Conservation (phyloP, 73 alveolate species). For the Uronychia setigera region DNA sequence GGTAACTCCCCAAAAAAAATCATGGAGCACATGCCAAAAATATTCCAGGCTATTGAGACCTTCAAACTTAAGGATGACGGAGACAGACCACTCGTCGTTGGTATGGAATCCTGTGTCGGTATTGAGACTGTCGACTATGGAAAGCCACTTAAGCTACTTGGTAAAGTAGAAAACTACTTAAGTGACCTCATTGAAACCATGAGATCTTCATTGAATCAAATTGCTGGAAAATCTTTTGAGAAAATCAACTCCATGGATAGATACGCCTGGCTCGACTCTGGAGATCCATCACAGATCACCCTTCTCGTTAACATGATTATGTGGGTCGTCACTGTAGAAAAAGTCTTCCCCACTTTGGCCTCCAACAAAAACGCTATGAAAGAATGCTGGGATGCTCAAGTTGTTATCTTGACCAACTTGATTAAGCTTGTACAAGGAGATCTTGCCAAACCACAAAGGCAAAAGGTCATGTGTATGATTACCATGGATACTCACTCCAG, state of each 20-base stretch:
- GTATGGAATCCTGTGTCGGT: slow-evolving; percentile 99
- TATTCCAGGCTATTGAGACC: slow-evolving; percentile 97
- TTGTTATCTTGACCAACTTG: slow-evolving; percentile 83
- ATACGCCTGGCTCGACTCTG: slow-evolving; percentile 90
- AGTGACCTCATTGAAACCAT: slow-evolving; percentile 94
- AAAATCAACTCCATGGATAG: slow-evolving; percentile 78
- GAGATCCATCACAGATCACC: slow-evolving; percentile 97
- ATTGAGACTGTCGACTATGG: slow-evolving; percentile 96
- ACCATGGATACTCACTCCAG: slow-evolving; percentile 99
- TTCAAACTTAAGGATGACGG: slow-evolving; percentile 75
- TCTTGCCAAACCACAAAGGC: slow-evolving; percentile 88
- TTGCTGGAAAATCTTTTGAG: slow-evolving; percentile 86
- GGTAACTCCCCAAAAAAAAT: slow-evolving; percentile 98
- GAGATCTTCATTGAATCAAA: slow-evolving; percentile 90
- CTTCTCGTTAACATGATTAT: slow-evolving; percentile 88
- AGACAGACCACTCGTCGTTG: slow-evolving; percentile 98
- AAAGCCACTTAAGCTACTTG: slow-evolving; percentile 92
- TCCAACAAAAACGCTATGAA: slow-evolving; percentile 82
- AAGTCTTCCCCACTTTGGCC: slow-evolving; percentile 70
- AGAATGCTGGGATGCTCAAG: slow-evolving; percentile 78
- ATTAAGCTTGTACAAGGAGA: slow-evolving; percentile 97
- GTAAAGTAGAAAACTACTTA: slow-evolving; percentile 97
- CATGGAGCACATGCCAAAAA: slow-evolving; percentile 97
- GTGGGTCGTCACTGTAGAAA: slow-evolving; percentile 93
- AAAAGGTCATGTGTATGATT: slow-evolving; percentile 98